Base-by-base conservation (phyloP, 805 yeast species). In the Candida xiaguanensis region DNA sequence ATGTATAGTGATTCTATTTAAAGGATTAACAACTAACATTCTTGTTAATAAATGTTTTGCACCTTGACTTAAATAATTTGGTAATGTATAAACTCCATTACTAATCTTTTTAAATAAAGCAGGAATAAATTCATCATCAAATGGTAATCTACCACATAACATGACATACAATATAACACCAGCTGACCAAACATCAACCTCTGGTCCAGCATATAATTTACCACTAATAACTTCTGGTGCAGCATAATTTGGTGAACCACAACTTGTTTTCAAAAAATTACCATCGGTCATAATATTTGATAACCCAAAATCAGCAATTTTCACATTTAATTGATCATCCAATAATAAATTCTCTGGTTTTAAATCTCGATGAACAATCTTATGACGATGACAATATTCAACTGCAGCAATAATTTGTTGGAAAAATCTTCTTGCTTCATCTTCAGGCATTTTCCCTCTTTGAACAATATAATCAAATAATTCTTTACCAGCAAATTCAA, bases 251-350 rank as follows among this genome's bases (percentile, higher is more conserved):
- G 98, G 98, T 6, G 95, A 84, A 4, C 98, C 98, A 67, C 98
- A 91, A 50, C 90, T 80, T 2, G 98, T 90, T 58, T 90, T 91
- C 55, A 90, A 72, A 59, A 90, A 90, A 60, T 90, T 90, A 44
- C 98, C 98, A 63, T 90, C 98, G 13, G 96, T 91, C 98, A 90
- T 90, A 50, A 90, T 89, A 59, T 90, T 90, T 19, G 95, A 85
- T 34, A 90, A 72, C 6, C 98, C 98, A 54, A 90, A 90, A 68
- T 90, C 98, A 8, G 97, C 97, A 65, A 90, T 91, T 62, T 91
- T 90, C 38, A 90, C 96, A 58, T 91, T 89, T 52, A 89, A 66
- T 45, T 86, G 80, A 51, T 90, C 97, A 60, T 91, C 97, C 47
- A 90, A 69, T 44, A 90, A 70, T 59, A 90, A 69, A 59, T 90